Evolutionary conservation across 2,329 filamentous ascomycete genomes (phyloP).

Genomic region (Fusarium brachygibbosum): DNA sequence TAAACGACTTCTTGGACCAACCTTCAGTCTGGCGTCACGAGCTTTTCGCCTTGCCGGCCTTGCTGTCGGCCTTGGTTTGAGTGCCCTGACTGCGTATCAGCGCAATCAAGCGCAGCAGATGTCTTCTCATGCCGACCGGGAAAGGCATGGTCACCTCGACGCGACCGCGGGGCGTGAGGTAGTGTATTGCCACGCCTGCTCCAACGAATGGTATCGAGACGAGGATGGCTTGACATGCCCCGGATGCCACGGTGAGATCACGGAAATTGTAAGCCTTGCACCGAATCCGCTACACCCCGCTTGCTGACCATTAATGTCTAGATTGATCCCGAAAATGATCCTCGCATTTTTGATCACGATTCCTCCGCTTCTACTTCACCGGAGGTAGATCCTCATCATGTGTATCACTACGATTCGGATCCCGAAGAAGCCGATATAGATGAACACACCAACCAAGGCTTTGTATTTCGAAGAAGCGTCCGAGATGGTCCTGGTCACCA

Average conservation of each 20-base stretch:
- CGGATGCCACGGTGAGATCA: slow-evolving; percentile 81
- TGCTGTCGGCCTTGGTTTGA: slow-evolving; percentile 70
- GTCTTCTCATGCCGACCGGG: slow-evolving; percentile 52
- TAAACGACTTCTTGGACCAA: slow-evolving; percentile 22
- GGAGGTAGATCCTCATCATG: slow-evolving; percentile 37
- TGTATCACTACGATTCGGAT: slow-evolving; percentile 61
- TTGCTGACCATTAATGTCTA: slow-evolving; percentile 50
- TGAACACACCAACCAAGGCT: slow-evolving; percentile 61
- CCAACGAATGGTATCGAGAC: slow-evolving; percentile 83
- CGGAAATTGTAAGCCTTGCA: slow-evolving; percentile 79
- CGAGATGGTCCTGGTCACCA: slow-evolving; percentile 47
- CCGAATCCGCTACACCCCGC: too few relatives aligned
- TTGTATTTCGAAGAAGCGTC: slow-evolving; percentile 57
- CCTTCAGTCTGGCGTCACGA: slow-evolving; percentile 68
- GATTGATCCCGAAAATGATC: slow-evolving; percentile 72
- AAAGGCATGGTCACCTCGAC: slow-evolving; percentile 60
- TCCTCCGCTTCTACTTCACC: slow-evolving; percentile 51
- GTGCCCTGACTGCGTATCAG: slow-evolving; percentile 68
- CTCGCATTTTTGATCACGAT: slow-evolving; percentile 60
- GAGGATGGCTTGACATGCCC: slow-evolving; percentile 79
- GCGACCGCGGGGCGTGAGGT: slow-evolving; percentile 72
- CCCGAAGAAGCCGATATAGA: slow-evolving; percentile 72
- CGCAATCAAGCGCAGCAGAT: slow-evolving; percentile 60
- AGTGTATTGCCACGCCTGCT: slow-evolving; percentile 87
- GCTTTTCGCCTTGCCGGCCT: slow-evolving; percentile 67